phyloP scores from a whole-genome alignment of 768 basidiomycete genomes.

The Favolaschia claudopus region DNA sequence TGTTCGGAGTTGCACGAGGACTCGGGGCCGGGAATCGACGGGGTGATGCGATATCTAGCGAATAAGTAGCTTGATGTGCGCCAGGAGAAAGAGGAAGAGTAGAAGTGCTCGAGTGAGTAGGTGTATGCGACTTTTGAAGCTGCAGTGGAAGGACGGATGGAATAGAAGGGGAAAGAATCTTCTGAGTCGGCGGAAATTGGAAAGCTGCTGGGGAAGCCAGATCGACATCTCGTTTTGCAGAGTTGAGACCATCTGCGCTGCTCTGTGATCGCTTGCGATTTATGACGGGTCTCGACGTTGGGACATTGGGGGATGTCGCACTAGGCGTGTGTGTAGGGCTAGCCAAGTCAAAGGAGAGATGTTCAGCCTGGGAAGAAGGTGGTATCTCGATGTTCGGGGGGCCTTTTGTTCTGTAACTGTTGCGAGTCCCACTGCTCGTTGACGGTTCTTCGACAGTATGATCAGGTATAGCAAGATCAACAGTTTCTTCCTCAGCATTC shows the following conservation, averaged over 20 bases:
- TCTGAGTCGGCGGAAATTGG: conserved; percentile 48
- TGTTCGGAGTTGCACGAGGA: conserved; percentile 39
- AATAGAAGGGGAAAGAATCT: conserved; percentile 29
- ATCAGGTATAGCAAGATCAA: conserved; percentile 3
- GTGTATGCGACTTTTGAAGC: conserved; percentile 34
- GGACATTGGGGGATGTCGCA: conserved; percentile 27
- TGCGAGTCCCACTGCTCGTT: conserved; percentile 5
- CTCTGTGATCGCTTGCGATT: conserved; percentile 54
- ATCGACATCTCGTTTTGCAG: conserved; percentile 33
- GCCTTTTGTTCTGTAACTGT: conserved; percentile 28
- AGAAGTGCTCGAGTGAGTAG: conserved; percentile 39
- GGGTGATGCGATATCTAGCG: conserved; percentile 54
- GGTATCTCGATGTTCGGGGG: conserved; percentile 51
- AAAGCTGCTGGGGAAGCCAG: conserved; percentile 49
- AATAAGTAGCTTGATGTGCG: conserved; percentile 64
- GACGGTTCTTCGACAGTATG: conserved; percentile 4
- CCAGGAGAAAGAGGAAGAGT: conserved; percentile 37
- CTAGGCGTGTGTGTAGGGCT: conserved; percentile 24
- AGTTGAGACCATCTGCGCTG: conserved; percentile 38
- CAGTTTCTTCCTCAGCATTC: conserved; percentile 36
- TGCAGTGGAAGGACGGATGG: conserved; percentile 25
- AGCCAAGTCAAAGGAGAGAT: conserved; percentile 24
- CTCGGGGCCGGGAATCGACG: conserved; percentile 32
- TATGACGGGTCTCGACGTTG: conserved; percentile 38
- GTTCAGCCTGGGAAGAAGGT: conserved; percentile 25